phyloP scores from a whole-genome alignment of 1,284 basidiomycete species.

The Leccinum pachyderme region DNA sequence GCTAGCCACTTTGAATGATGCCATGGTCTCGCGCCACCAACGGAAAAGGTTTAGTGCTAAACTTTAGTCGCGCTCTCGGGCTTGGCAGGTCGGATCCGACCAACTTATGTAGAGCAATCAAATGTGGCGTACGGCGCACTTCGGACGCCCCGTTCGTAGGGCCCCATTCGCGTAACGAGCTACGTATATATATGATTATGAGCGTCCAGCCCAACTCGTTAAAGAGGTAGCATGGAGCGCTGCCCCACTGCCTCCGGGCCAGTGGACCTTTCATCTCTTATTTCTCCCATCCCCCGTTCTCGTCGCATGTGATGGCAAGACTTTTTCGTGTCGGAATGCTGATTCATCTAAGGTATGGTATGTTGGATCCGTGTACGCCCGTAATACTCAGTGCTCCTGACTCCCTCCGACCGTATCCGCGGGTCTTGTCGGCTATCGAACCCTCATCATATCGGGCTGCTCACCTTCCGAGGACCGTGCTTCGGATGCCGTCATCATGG shows the following conservation, averaged over 20 bases:
- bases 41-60: background rate
- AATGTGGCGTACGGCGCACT: background rate
- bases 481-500: background rate
- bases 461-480: background rate
- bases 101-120: background rate
- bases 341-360: background rate
- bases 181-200: background rate
- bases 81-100: background rate
- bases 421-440: background rate
- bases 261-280: background rate
- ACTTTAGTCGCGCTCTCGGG: too few species aligned
- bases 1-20: background rate
- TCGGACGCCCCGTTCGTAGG: background rate
- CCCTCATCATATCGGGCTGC: background rate
- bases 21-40: background rate
- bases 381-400: background rate
- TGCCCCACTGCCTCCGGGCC: background rate
- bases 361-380: background rate
- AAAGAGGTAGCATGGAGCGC: too few species aligned
- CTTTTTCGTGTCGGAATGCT: background rate
- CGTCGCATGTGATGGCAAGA: background rate
- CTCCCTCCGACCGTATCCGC: background rate
- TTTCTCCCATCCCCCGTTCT: background rate
- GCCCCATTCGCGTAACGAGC: background rate
- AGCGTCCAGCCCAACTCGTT: background rate